Evolutionary conservation across 2,329 filamentous ascomycete genomes (phyloP).

Genomic region (Colletotrichum spaethianum): DNA sequence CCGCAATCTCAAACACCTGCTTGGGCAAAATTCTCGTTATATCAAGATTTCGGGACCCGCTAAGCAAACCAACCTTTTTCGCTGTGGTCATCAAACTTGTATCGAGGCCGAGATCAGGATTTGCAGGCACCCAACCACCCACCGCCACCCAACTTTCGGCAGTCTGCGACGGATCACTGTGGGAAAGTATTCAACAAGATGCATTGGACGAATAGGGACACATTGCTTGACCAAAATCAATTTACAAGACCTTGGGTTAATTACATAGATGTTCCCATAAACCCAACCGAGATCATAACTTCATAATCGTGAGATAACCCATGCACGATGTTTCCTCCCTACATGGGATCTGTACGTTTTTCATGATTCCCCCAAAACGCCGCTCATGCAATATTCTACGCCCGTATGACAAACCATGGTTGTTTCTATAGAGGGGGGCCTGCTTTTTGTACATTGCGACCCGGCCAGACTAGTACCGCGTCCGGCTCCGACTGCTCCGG

Average conservation of each 20-base stretch:
- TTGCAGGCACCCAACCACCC: no score
- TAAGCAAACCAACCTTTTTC: background rate
- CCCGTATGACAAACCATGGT: background rate
- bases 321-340: background rate
- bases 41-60: background rate
- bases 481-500: conserved; percentile 28
- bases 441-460: background rate
- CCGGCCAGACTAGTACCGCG: conserved; percentile 18
- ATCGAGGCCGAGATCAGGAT: background rate
- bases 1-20: background rate
- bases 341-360: background rate
- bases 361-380: background rate
- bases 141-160: background rate
- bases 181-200: background rate
- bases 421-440: no score
- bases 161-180: background rate
- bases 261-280: background rate
- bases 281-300: background rate
- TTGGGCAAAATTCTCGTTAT: background rate
- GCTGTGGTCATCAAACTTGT: background rate
- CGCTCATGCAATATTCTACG: background rate
- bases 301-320: background rate
- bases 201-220: background rate
- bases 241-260: background rate
- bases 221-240: no score